phyloP scores from a whole-genome alignment of 345 rosid species.

The Rhizophora mangle region DNA sequence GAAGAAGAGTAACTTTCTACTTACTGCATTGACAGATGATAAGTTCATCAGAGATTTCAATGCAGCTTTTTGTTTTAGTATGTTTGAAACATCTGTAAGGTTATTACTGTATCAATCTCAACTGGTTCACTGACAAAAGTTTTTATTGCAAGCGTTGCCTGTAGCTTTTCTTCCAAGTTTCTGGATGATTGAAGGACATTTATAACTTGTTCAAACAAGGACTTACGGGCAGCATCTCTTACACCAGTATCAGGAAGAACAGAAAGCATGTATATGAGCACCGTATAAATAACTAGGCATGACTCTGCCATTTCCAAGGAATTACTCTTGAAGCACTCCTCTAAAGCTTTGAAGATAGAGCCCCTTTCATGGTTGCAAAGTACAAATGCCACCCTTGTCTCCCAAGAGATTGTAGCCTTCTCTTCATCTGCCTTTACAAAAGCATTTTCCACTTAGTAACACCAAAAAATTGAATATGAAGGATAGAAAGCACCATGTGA shows the following conservation, averaged over 20 bases:
- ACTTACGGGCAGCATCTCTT: conserved; percentile 36
- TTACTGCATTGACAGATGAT: conserved; percentile 57
- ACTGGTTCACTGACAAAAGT: conserved; percentile 53
- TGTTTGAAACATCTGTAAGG: background rate
- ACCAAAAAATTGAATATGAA: background rate
- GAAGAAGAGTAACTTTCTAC: conserved; percentile 18
- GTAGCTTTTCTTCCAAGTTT: conserved; percentile 59
- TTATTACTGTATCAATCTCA: conserved; percentile 11
- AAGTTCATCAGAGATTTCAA: conserved; percentile 57
- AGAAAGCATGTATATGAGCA: conserved; percentile 59
- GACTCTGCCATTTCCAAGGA: conserved; percentile 53
- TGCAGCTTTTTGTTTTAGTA: background rate
- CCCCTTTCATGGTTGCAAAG: conserved; percentile 70
- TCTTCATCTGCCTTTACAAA: conserved; percentile 50
- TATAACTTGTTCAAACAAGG: conserved; percentile 52
- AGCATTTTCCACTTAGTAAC: conserved; percentile 6
- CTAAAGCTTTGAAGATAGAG: conserved; percentile 56
- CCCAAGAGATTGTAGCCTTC: conserved; percentile 52
- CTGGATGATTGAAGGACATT: conserved; percentile 60
- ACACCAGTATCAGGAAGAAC: conserved; percentile 57
- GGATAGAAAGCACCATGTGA: background rate
- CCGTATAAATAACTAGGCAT: conserved; percentile 53
- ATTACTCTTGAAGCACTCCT: conserved; percentile 57
- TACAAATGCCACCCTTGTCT: conserved; percentile 50
- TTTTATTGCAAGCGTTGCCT: conserved; percentile 55